A percentile compares a stretch with the other conserved stretches of the same genome.
Evolutionary conservation across 768 basidiomycete genomes (phyloP).

Genomic region (Flagelloscypha sp.): DNA sequence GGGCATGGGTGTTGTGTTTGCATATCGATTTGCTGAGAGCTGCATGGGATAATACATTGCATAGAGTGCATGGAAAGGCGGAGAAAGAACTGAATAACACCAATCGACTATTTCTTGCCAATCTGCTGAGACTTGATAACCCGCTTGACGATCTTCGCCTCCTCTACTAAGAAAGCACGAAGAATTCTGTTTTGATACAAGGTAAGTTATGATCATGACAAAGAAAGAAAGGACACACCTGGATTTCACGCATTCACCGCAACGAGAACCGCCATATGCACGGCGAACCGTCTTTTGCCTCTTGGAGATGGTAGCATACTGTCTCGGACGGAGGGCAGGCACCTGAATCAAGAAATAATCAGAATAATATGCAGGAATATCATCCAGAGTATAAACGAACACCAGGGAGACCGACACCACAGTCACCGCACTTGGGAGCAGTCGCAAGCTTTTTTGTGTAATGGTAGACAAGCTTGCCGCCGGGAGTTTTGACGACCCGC

Average conservation of each 20-base stretch:
- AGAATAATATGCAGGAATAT: conserved; percentile 1
- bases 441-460: conserved; percentile 92
- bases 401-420: conserved; percentile 87
- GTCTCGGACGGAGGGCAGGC: conserved; percentile 89
- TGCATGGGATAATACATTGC: too few species aligned
- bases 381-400: conserved; percentile 41
- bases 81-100: too few species aligned
- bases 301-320: conserved; percentile 95
- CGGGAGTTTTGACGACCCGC: conserved; percentile 95
- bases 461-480: conserved; percentile 97
- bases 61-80: too few species aligned
- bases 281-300: conserved; percentile 93
- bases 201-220: background rate
- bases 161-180: conserved; percentile 97
- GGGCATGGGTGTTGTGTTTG: too few species aligned
- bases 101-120: too few species aligned
- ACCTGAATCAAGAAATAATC: conserved; percentile 40
- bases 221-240: conserved; percentile 46
- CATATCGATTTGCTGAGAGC: too few species aligned
- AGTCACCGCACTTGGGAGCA: conserved; percentile 97
- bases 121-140: conserved; percentile 92
- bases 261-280: conserved; percentile 96
- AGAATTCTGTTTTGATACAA: conserved; percentile 62
- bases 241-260: conserved; percentile 91
- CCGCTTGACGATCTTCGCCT: conserved; percentile 99